Conservation (phyloP, 2,329 filamentous ascomycete species). For the Thielaviopsis ethacetica region DNA sequence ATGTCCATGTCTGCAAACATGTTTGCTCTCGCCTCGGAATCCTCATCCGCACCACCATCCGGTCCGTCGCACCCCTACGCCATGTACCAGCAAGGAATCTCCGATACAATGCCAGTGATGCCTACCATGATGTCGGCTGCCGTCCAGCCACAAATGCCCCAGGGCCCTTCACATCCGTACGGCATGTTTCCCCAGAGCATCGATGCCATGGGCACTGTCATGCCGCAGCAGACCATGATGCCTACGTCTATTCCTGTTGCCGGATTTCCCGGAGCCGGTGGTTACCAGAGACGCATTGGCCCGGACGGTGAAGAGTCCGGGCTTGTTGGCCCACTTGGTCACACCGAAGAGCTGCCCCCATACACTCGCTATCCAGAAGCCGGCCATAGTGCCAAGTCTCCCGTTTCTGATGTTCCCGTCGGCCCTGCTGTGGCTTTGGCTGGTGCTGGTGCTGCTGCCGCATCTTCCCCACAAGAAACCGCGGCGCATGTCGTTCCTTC, state of each 20-base stretch:
- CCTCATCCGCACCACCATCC: slow-evolving; percentile 1
- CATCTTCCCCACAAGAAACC: background rate
- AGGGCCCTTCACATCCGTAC: slow-evolving; percentile 67
- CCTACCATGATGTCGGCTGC: background rate
- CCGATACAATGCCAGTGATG: slow-evolving; percentile 1
- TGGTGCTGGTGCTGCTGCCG: background rate
- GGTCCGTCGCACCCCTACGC: slow-evolving; percentile 11
- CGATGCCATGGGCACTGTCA: slow-evolving; percentile 54
- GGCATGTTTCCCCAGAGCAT: slow-evolving; percentile 66
- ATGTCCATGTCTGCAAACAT: background rate
- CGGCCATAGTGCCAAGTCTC: slow-evolving; percentile 36
- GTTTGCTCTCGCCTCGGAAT: slow-evolving; percentile 8
- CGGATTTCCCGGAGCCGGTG: slow-evolving; percentile 50
- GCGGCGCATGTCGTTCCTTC: background rate
- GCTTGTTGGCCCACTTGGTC: slow-evolving; percentile 73
- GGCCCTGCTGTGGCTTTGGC: background rate
- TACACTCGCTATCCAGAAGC: slow-evolving; percentile 83
- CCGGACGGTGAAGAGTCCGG: slow-evolving; percentile 82
- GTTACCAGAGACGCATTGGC: slow-evolving; percentile 57
- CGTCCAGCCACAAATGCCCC: background rate
- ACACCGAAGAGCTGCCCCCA: slow-evolving; percentile 79
- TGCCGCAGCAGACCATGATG: slow-evolving; percentile 21
- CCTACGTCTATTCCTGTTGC: slow-evolving; percentile 50
- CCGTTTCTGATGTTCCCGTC: background rate
- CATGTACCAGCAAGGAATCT: slow-evolving; percentile 12